Percentiles rank a stretch among this genome's conserved stretches.
These are phyloP conservation scores for Monilinia aucupariae DNA, from an alignment of 2,329 filamentous ascomycete species.

Conservation along the genomic window DNA sequence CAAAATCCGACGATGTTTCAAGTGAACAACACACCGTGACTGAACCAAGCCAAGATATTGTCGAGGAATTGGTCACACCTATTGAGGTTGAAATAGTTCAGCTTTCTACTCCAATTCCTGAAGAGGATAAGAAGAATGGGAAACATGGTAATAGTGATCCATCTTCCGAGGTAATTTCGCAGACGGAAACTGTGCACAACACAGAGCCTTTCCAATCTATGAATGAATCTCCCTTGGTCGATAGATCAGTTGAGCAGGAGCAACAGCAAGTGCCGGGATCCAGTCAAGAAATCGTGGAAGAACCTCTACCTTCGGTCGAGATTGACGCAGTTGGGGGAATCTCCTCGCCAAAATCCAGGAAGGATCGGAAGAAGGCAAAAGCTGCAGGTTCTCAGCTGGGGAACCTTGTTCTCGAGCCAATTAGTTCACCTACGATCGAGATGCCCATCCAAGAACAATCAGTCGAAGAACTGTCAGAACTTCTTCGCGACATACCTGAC, in stretches of 20 bases:
- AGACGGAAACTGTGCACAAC: neutral
- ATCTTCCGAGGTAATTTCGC: neutral
- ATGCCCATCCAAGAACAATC: neutral
- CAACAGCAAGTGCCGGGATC: conserved; percentile 12
- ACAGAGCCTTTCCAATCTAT: neutral
- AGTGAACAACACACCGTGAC: conserved; percentile 12
- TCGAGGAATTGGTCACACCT: neutral
- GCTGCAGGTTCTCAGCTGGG: neutral
- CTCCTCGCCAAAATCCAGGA: conserved; percentile 21
- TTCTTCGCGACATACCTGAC: neutral
- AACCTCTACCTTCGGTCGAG: conserved; percentile 3
- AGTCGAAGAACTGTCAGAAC: neutral
- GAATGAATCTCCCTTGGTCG: neutral
- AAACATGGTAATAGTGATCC: neutral
- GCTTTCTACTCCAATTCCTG: neutral
- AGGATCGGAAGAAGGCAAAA: neutral
- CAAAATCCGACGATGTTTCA: conserved; percentile 9
- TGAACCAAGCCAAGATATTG: neutral
- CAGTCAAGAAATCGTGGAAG: conserved; percentile 7
- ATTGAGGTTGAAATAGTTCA: neutral
- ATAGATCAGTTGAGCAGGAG: neutral
- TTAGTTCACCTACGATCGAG: neutral
- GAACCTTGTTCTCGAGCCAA: neutral
- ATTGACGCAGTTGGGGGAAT: conserved; percentile 15
- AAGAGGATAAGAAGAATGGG: neutral